Conservation (phyloP, 768 basidiomycete species). For the Tricholoma saponaceum region DNA sequence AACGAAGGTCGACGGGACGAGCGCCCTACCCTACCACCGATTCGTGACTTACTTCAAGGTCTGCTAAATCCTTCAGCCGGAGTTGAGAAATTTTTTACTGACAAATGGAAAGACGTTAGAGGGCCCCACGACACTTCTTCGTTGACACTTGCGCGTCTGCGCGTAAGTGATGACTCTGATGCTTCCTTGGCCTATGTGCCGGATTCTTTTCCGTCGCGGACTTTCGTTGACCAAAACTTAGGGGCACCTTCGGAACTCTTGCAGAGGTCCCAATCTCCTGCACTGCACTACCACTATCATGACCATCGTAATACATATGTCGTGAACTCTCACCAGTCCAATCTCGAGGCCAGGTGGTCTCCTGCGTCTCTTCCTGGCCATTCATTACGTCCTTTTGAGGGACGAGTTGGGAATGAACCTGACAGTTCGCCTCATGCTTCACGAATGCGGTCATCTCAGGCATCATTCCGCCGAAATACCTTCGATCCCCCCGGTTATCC, state of each 20-base stretch:
- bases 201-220: neutral
- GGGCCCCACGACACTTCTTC: conserved; percentile 28
- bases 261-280: neutral
- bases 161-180: conserved; percentile 35
- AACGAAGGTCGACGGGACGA: conserved; percentile 26
- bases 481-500: neutral
- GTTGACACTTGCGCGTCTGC: conserved; percentile 39
- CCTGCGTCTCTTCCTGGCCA: neutral
- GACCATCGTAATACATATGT: neutral
- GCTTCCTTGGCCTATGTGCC: neutral
- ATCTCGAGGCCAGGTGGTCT: neutral
- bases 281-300: neutral
- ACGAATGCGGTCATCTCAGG: neutral
- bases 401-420: neutral
- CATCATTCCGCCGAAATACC: neutral
- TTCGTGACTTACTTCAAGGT: conserved; percentile 69
- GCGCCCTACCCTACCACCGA: conserved; percentile 66
- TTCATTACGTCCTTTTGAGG: neutral
- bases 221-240: neutral
- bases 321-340: neutral
- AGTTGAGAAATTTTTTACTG: neutral
- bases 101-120: conserved; percentile 9
- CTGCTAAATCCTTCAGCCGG: neutral
- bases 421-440: neutral
- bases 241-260: neutral